Evolutionary conservation across 1,139 yeast genomes (phyloP), one percentile per base, ranked within the genome.

Genomic region (Pichia kudriavzevii): DNA sequence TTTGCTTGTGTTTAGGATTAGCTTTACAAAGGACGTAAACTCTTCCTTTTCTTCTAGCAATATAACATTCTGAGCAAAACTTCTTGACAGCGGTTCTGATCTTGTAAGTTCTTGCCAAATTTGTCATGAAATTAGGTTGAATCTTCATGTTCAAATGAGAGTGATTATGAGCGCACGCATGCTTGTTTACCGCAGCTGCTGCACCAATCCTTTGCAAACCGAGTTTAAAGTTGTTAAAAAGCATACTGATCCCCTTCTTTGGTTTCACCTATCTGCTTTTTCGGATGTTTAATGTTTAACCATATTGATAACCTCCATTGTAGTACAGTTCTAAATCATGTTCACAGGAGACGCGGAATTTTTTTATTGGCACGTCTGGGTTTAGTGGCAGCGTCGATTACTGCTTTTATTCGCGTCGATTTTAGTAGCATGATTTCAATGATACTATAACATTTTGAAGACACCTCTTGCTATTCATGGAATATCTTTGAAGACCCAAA

Each of bases 1-100:
- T 84, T 61, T 91, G 98, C 64, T 91, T 91, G 62, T 91, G 98
- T 61, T 85, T 85, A 44, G 88, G 87, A 59, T 87, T 85, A 31
- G 91, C 67, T 59, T 88, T 88, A 67, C 97, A 91, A 58, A 83
- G 81, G 26, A 88, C 95, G 49, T 83, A 87, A 17, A 87, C 93
- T 53, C 94, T 70, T 24, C 97, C 97, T 63, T 87, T 88, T 63
- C 97, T 78, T 62, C 93, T 80, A 12, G 91, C 95, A 63, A 84
- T 71, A 56, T 87, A 88, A 58, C 98, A 91, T 56, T 85, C 93
- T 35, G 79, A 70, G 60, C 97, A 91, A 60, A 84, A 80, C 66
- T 82, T 87, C 66, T 87, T 87, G 39, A 91, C 94, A 1, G 96
- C 75, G 4, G 96, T 79, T 50, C 78, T 69, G 32, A 77, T 80